phyloP scores from a whole-genome alignment of 2,329 filamentous ascomycete species.

The Cladosporium sp. region DNA sequence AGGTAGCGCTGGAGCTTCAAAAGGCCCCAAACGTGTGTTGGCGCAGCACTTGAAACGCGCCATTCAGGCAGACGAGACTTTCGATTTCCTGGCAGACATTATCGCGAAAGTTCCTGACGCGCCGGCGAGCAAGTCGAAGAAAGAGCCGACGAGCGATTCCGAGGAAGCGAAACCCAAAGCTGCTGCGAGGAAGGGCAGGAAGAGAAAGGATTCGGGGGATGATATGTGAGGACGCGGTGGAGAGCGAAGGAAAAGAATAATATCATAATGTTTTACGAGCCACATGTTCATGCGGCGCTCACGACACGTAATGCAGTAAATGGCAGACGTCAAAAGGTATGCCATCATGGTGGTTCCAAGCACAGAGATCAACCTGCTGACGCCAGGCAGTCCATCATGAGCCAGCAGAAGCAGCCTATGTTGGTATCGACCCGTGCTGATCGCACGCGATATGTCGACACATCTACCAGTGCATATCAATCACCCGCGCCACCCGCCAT shows the following conservation, averaged over 20 bases:
- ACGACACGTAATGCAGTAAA: no score
- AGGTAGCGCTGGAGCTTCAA: slow-evolving; percentile 16
- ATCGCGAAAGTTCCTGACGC: slow-evolving; percentile 76
- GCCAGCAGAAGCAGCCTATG: no score
- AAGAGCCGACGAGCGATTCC: slow-evolving; percentile 19
- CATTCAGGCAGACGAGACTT: slow-evolving; percentile 81
- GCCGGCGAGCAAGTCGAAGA: slow-evolving; percentile 43
- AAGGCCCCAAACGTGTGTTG: slow-evolving; percentile 75
- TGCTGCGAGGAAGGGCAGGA: slow-evolving; percentile 20
- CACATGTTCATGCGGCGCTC: no score
- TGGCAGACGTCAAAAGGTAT: no score
- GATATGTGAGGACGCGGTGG: slow-evolving; percentile 1
- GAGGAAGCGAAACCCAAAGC: slow-evolving; percentile 17
- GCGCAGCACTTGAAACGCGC: slow-evolving; percentile 89
- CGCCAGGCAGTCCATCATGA: no score
- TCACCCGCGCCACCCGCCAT: no score
- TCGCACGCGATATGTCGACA: no score
- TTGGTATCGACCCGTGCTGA: no score
- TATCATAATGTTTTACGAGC: no score
- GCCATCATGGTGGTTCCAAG: no score
- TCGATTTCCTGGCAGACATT: slow-evolving; percentile 91
- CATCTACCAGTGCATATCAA: no score
- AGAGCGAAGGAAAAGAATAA: not conserved
- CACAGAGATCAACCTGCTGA: no score
- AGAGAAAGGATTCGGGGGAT: slow-evolving; percentile 17